phyloP scores from a whole-genome alignment of 495 filamentous ascomycete species.

The Annulohypoxylon maeteangense region DNA sequence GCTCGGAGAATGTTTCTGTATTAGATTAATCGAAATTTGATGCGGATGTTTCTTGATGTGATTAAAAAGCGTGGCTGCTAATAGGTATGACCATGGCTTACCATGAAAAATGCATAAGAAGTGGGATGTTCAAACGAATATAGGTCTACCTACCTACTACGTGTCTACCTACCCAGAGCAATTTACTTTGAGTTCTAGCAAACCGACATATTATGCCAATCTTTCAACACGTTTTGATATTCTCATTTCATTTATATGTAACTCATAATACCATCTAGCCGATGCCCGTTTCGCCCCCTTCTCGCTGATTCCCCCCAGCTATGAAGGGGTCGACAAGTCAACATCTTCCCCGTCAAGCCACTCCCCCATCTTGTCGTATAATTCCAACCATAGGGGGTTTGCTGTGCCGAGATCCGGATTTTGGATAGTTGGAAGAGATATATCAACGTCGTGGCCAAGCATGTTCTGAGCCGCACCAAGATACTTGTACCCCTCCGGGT shows the following conservation, averaged over 20 bases:
- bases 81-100: too few species aligned
- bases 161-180: too few species aligned
- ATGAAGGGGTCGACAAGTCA: conserved; percentile 30
- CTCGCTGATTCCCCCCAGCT: background rate
- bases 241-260: background rate
- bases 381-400: conserved; percentile 48
- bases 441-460: conserved; percentile 57
- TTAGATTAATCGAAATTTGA: background rate
- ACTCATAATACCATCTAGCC: background rate
- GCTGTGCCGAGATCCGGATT: conserved; percentile 34
- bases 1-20: background rate
- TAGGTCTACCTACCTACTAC: too few species aligned
- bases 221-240: background rate
- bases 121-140: background rate
- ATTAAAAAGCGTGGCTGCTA: too few species aligned
- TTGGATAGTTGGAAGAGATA: conserved; percentile 52
- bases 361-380: conserved; percentile 58
- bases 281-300: background rate
- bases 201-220: background rate
- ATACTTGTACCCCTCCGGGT: conserved; percentile 68
- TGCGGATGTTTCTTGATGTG: too few species aligned
- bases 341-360: conserved; percentile 55
- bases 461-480: conserved; percentile 59
- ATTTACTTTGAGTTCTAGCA: background rate
- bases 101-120: too few species aligned